Base-by-base conservation (phyloP, 208 protist species). In the Phytomonas francai region DNA sequence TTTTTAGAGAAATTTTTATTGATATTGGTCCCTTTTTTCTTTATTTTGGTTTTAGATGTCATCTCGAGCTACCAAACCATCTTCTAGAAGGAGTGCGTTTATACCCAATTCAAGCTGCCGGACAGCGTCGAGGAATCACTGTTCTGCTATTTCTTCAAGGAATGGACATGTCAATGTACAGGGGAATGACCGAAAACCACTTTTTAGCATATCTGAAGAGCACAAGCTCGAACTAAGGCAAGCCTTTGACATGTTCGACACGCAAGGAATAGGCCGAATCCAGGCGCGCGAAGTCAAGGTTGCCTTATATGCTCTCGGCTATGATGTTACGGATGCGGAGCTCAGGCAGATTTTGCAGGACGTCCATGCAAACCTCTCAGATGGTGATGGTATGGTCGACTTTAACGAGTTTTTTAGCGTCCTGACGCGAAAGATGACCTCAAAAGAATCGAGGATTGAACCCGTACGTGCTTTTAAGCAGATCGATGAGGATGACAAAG, bases 241-340 rank as follows among this genome's bases (percentile, higher is more conserved):
- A 71, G 97, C 96, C 3, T 99, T 99, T 72, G 96, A 98, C 68
- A 79, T 98, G 59, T 98, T 98, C 67, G 97, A 99, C 80, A 83
- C 83, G 39, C 89, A 97, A 34, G 94, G 96, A 51, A 88, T 86
- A 27, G 96, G 96, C 22, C 70, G 80, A 14, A 97, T 98, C 54
- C 79, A 88, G 19, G 83, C 86, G 0, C 68, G 89, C 36, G 88
- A 98, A 70, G 84, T 96, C 2, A 96, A 97, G 51, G 95, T 98
- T 2, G 90, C 94, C 14, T 74, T 97, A 59, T 93, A 92, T 59
- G 94, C 94, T 14, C 84, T 98, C 22, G 96, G 96, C n/a, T 98
- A 98, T 76, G 93, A 97, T 57, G 88, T 93, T 8, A 89, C 86
- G 62, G 91, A 95, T 64, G 71, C 87, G 6, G 93, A 98, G 70